Evolutionary conservation across 2,329 filamentous ascomycete species (phyloP), one percentile per base, ranked within the genome.

Genomic region (Cladophialophora immunda): DNA sequence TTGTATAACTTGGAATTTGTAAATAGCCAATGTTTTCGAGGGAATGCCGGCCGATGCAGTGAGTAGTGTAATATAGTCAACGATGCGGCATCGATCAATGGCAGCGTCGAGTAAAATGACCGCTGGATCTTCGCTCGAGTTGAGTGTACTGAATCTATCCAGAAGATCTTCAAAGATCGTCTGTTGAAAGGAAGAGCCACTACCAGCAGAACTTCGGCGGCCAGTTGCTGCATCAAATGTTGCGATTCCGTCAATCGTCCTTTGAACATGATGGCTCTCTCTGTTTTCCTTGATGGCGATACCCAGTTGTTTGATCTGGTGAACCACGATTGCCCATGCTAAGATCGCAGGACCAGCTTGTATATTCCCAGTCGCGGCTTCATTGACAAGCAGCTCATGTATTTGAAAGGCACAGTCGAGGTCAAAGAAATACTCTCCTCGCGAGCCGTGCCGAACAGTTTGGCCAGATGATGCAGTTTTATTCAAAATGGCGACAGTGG

Each of bases 241-340:
- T 55, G 80, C 75, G 55, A 79, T 78, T 2, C 76, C 78, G 58
- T 82, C 77, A 29, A 79, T 75, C 50, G 79, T 79, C 67, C 72
- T 79, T 34, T 81, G 75, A 9, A 78, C 78, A 62, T 82, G 79
- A 53, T 79, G 78, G 58, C 79, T 68, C 66, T 83, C 80, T 62
- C 81, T 76, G n/a, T 71, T 74, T 75, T 91, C 89, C 45, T 86
- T 87, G 54, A 89, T 83, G 58, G 83, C 83, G 64, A 87, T 83
- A 70, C 89, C 90, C 13, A 86, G 86, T 50, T 87, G 80, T 71
- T 88, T 87, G 80, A 95, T 87, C 29, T 86, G 84, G 73, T 91
- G 87, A 9, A 94, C 82, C 29, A 97, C 86, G 56, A 94, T 82
- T 3, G 90, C 88, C 94, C 94, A 98, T 2, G 91, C 87, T 71